phyloP scores from a whole-genome alignment of 257 asterid species.

The Jasminum sambac region DNA sequence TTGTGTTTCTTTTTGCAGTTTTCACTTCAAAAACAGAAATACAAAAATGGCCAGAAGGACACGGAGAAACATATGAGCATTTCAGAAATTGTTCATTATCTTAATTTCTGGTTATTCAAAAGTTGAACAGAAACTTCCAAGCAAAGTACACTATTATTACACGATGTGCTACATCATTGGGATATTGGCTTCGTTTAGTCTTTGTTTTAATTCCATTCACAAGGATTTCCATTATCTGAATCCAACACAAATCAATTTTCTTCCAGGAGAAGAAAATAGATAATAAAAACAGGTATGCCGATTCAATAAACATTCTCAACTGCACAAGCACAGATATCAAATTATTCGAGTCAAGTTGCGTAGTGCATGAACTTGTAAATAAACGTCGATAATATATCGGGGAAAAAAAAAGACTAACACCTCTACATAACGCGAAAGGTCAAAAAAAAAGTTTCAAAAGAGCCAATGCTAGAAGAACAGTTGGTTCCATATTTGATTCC shows the following conservation, averaged over 20 bases:
- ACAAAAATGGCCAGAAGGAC: conserved; percentile 15
- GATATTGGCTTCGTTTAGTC: conserved; percentile 5
- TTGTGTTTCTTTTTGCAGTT: background rate
- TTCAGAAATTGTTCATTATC: conserved; percentile 3
- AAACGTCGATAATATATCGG: background rate
- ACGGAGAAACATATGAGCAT: background rate
- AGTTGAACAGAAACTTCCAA: conserved; percentile 19
- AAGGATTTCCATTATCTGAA: conserved; percentile 9
- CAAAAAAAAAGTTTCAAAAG: conserved; percentile 7
- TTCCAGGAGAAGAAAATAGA: conserved; percentile 17
- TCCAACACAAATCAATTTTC: conserved; percentile 12
- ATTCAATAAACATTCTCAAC: conserved; percentile 15
- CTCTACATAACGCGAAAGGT: conserved; percentile 15
- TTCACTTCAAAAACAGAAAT: conserved; percentile 1
- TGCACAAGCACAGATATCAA: conserved; percentile 7
- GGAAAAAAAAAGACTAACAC: background rate
- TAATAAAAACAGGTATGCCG: conserved; percentile 5
- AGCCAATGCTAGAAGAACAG: background rate
- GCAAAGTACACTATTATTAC: conserved; percentile 4
- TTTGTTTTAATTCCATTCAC: conserved; percentile 17
- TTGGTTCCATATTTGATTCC: background rate
- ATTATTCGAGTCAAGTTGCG: conserved; percentile 7
- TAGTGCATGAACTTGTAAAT: conserved; percentile 5
- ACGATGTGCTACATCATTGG: conserved; percentile 14
- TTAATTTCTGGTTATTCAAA: conserved; percentile 9